phyloP scores from a whole-genome alignment of 2,329 filamentous ascomycete genomes.

The Pseudogymnoascus sp. region DNA sequence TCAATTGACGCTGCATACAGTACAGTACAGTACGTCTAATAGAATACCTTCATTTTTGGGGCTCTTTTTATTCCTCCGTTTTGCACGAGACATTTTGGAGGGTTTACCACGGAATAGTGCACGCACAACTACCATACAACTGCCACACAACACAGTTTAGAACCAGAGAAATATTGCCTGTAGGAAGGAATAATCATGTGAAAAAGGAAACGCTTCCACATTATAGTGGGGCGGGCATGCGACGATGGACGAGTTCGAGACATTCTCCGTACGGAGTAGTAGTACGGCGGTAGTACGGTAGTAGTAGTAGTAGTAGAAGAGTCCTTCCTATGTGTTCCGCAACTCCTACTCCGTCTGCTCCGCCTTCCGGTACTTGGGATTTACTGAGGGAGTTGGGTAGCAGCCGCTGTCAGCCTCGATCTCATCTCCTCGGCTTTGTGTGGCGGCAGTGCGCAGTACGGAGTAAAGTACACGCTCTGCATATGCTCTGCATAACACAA shows the following conservation, averaged over 20 bases:
- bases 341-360: not conserved
- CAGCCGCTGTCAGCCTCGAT: slow-evolving; percentile 5
- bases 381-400: not conserved
- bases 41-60: not conserved
- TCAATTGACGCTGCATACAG: not conserved
- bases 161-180: not conserved
- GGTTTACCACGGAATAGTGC: not conserved
- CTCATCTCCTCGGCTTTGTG: slow-evolving; percentile 2
- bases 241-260: slow-evolving; percentile 1
- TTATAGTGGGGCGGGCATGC: slow-evolving; percentile 4
- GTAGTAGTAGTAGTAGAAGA: too few species aligned
- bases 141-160: not conserved
- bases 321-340: not conserved
- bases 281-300: not conserved
- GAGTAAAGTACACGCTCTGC: too few species aligned
- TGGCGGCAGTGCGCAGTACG: not conserved
- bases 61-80: not conserved
- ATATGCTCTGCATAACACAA: not conserved
- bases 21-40: not conserved
- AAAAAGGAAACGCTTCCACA: slow-evolving; percentile 1
- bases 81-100: slow-evolving; percentile 1
- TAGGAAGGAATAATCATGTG: not conserved
- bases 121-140: not conserved
- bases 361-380: not conserved
- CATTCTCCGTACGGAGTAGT: not conserved